A percentile compares a stretch with the other conserved stretches of the same genome.
Evolutionary conservation across 768 basidiomycete genomes (phyloP).

Genomic region (Leccinum fibrillosum): DNA sequence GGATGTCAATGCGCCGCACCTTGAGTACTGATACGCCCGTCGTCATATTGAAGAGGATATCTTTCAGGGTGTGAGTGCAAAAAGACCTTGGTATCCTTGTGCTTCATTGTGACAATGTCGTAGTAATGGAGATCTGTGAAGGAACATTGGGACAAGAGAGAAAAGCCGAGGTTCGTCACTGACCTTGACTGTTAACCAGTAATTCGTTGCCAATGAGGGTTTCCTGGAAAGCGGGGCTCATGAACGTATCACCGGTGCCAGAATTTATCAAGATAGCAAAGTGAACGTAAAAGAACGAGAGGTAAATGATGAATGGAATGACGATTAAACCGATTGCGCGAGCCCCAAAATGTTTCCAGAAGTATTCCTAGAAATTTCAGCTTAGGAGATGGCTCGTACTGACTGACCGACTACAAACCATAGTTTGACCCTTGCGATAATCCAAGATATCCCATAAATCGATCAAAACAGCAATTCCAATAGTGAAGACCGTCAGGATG

Average conservation of each 20-base stretch:
- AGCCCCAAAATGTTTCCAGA: slow-evolving; percentile 85
- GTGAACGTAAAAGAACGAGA: slow-evolving; percentile 95
- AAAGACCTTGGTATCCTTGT: slow-evolving; percentile 91
- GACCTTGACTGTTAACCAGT: slow-evolving; percentile 88
- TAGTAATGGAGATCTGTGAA: slow-evolving; percentile 88
- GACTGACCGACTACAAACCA: slow-evolving; percentile 46
- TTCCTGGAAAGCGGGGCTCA: slow-evolving; percentile 98
- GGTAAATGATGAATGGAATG: slow-evolving; percentile 86
- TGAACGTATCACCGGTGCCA: slow-evolving; percentile 92
- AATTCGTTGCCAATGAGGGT: slow-evolving; percentile 90
- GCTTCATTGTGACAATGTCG: slow-evolving; percentile 82
- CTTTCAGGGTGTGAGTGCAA: slow-evolving; percentile 89
- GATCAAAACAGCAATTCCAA: slow-evolving; percentile 88
- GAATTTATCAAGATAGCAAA: slow-evolving; percentile 85
- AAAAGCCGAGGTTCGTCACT: slow-evolving; percentile 13
- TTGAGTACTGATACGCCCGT: slow-evolving; percentile 93
- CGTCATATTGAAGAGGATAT: slow-evolving; percentile 93
- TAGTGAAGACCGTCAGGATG: slow-evolving; percentile 80
- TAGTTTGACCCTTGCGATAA: slow-evolving; percentile 69
- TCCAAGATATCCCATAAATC: slow-evolving; percentile 96
- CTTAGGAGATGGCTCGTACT: not conserved
- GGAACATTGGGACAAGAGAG: not conserved
- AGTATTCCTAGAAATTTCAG: slow-evolving; percentile 61
- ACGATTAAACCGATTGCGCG: slow-evolving; percentile 81
- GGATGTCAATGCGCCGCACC: slow-evolving; percentile 38